Base-by-base conservation (phyloP, 768 basidiomycete genomes). In the Mycena metata region DNA sequence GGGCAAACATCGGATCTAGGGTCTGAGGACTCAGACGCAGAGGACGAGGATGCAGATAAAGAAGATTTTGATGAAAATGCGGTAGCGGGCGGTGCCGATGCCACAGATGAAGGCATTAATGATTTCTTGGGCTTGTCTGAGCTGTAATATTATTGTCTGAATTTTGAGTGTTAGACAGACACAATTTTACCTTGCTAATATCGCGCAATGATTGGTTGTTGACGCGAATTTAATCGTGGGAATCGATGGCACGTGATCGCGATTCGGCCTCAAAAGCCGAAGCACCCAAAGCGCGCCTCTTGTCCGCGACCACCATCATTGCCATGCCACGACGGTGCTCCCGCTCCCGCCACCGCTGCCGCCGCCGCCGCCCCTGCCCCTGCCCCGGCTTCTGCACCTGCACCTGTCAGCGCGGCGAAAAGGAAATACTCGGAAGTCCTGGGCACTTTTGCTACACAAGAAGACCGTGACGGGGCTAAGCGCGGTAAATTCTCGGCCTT, bases 231-330 rank as follows among this genome's bases (percentile, higher is more conserved):
- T 30, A 30, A 30, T 30, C 19, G 26, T 30, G 51, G 33, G 51
- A 33, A 6, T 15, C 30, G 16, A 33, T 24, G 23, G n/a, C 46
- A 50, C 47, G 59, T 60, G 59, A 60, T n/a, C 59, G 59, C 23
- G 59, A 45, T 6, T 8, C 46, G 46, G 33, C 46, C 39, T 49
- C 23, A 36, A 60, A 60, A 60, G 33, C 33, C 12, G 15, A 10
- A 6, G 47, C 46, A n/a, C 23, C n/a, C n/a, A n/a, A n/a, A n/a
- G n/a, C n/a, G n/a, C n/a, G 60, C 36, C n/a, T n/a, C n/a, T n/a
- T n/a, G n/a, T n/a, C n/a, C n/a, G n/a, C n/a, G n/a, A n/a, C n/a
- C n/a, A n/a, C n/a, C n/a, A n/a, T 36, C 30, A 30, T n/a, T n/a
- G n/a, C 23, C 6, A 45, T 15, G 6, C 10, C 24, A n/a, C 21